Evolutionary conservation across 768 basidiomycete species (phyloP).

Genomic region (Postia placenta): DNA sequence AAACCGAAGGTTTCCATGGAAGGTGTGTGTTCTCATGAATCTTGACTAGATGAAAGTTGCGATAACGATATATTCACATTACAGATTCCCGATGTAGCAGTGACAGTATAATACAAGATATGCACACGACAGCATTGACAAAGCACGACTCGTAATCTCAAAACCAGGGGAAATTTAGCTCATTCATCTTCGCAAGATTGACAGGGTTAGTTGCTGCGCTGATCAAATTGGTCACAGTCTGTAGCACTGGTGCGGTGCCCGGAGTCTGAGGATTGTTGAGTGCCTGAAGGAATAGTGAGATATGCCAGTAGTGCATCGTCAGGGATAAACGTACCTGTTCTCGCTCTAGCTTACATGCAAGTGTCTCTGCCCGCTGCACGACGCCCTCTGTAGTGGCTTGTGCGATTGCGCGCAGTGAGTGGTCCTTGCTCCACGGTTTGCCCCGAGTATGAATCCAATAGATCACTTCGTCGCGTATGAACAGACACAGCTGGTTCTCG

Average conservation of each 20-base stretch:
- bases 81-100: slow-evolving; percentile 8
- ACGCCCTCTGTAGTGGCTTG: slow-evolving; percentile 61
- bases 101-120: background rate
- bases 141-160: too few relatives aligned
- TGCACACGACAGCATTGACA: background rate
- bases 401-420: slow-evolving; percentile 47
- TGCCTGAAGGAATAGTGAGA: background rate
- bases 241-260: slow-evolving; percentile 52
- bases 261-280: slow-evolving; percentile 29
- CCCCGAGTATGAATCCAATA: slow-evolving; percentile 56
- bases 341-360: slow-evolving; percentile 84
- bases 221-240: slow-evolving; percentile 79
- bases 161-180: slow-evolving; percentile 85
- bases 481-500: slow-evolving; percentile 87
- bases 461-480: slow-evolving; percentile 89
- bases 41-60: too few relatives aligned
- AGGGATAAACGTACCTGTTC: slow-evolving; percentile 52
- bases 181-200: slow-evolving; percentile 80
- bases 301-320: background rate
- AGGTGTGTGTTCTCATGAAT: slow-evolving; percentile 6
- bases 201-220: slow-evolving; percentile 83
- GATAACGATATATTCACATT: slow-evolving; percentile 3
- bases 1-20: slow-evolving; percentile 59
- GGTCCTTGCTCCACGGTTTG: slow-evolving; percentile 52
- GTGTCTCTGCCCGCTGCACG: slow-evolving; percentile 72